Evolutionary conservation across 2,329 filamentous ascomycete genomes (phyloP), one percentile per base, ranked within the genome.

Genomic region (Trichophyton equinum): DNA sequence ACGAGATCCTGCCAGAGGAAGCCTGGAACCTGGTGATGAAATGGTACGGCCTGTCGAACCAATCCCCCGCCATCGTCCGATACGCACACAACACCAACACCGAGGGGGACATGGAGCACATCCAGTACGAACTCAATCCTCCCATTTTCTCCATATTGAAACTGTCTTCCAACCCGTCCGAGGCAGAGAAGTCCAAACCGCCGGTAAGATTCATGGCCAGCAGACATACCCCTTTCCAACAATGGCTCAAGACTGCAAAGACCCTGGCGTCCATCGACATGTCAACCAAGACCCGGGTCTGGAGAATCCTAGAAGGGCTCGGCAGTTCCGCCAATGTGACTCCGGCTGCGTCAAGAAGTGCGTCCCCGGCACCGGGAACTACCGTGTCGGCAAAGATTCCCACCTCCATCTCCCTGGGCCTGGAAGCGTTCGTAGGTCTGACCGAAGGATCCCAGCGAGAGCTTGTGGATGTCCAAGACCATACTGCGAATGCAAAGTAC

Each of bases 101-200:
- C 6, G 77, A 79, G 1, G 80, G 82, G 46, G 80, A 79, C 1
- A 69, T 75, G n/a, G 77, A 83, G 44, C 89, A 95, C 65, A 76
- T 96, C 55, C 78, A 87, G 67, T 95, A 87, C 71, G 94, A 97
- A 74, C 79, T 90, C 46, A 84, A 91, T 68, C 94, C 91, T 3
- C 90, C 89, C 0, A 80, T 96, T 49, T 89, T 96, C 71, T 89
- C 85, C 1, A 79, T 97, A 63, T 85, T 95, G 69, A 90, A 92
- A 66, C 78, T 97, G 1, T 86, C 85, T 71, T 79, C 79, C 66
- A 71, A 74, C 7, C 82, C 82, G 2, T 76, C 81, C 18, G 85
- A 79, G 65, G 81, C 82, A 1, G 82, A 85, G 9, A 81, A 76
- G 60, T 79, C 82, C 42, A 81, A 82, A 15, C 76, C 82, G 4